Evolutionary conservation across 2,329 filamentous ascomycete species (phyloP), one percentile per base, ranked within the genome.

Genomic region (Cryphonectria parasitica): DNA sequence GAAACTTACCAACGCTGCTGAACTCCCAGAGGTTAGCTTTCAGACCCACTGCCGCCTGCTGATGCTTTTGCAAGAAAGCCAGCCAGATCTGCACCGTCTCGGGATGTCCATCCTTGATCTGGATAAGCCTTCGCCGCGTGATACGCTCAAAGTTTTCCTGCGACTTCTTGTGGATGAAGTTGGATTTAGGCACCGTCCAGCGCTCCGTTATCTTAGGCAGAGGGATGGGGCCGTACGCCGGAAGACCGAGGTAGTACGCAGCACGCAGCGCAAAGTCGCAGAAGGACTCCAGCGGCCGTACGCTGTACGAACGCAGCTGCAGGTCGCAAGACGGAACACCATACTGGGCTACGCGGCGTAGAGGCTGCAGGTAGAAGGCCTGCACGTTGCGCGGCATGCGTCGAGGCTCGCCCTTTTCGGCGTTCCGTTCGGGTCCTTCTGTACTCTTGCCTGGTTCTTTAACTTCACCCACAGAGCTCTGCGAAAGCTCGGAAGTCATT

Each of bases 71-170:
- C 78, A 99, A 80, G 79, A 97, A 98, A 0, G 94, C 94, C 71
- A 99, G 84, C 96, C 96, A 99, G 39, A 95, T 81, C 81, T 97
- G 92, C 49, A 99, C 94, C 0, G 90, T 91, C 79, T 98, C 93
- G 0, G 94, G 90, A 77, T 98, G 87, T 0, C 94, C 96, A 78
- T 98, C 96, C 74, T 93, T 91, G 77, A 99, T 96, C 82, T 97
- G 94, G 67, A 99, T 94, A 76, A 98, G 81, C 19, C 96, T 86
- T 68, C 95, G 89, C 76, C 95, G 82, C 0, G 96, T 99, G 72
- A 96, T 91, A 68, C 96, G 88, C 84, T 98, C 95, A 78, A 97
- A 99, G 82, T 99, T 99, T 83, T 99, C 96, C 82, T 99, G 95
- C 52, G 90, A 91, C 83, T 99, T 99, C 84, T 98, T 99, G 85